A percentile compares a stretch with the other conserved stretches of the same genome.
These are phyloP conservation scores for Ochromonas danica DNA, from an alignment of 108 stramenopile species.

Conservation along the genomic window DNA sequence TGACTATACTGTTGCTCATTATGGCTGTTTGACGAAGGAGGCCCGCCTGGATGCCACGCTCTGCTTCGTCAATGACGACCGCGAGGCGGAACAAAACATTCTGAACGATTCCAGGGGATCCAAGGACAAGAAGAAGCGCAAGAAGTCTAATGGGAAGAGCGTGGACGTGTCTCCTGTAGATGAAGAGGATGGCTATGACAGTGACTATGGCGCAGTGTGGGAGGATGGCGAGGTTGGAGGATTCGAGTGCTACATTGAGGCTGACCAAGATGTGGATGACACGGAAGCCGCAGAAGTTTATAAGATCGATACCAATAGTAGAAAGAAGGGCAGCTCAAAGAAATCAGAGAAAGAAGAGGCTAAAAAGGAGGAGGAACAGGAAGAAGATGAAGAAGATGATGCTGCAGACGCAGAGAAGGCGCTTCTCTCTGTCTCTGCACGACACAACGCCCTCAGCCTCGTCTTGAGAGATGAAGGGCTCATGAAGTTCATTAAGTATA, in stretches of 20 bases:
- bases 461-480: conserved; percentile 86
- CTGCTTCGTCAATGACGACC: conserved; percentile 65
- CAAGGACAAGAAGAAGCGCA: conserved; percentile 42
- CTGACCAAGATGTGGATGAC: conserved; percentile 72
- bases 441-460: conserved; percentile 82
- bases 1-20: conserved; percentile 94
- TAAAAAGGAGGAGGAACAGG: conserved; percentile 21
- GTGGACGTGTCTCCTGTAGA: neutral
- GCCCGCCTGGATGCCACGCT: conserved; percentile 81
- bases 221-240: conserved; percentile 79
- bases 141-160: conserved; percentile 38
- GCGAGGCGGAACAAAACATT: conserved; percentile 7
- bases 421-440: conserved; percentile 82
- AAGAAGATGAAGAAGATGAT: conserved; percentile 45
- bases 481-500: conserved; percentile 93
- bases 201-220: conserved; percentile 72
- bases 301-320: neutral
- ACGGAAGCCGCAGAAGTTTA: conserved; percentile 35
- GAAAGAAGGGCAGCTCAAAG: neutral
- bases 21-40: conserved; percentile 68
- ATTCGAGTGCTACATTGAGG: conserved; percentile 92
- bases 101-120: neutral
- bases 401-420: conserved; percentile 86
- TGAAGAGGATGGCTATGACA: conserved; percentile 49
- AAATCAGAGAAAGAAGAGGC: conserved; percentile 22